Percentiles rank a stretch among this genome's conserved stretches.
Evolutionary conservation across 2,329 filamentous ascomycete genomes (phyloP).

Genomic region (Aspergillus fischeri): DNA sequence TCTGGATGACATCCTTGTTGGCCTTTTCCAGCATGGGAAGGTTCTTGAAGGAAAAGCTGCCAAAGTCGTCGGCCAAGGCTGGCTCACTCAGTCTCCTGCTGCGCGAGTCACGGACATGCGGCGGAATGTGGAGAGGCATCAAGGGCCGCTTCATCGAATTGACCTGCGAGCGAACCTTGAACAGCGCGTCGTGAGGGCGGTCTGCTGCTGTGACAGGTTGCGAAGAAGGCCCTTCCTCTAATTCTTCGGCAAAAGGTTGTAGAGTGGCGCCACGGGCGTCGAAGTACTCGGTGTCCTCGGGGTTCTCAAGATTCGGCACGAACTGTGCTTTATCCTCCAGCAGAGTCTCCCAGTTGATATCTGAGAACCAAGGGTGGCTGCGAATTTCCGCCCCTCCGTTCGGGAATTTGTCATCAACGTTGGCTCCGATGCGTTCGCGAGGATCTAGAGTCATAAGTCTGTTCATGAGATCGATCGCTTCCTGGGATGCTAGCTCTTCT

Average conservation of each 20-base stretch:
- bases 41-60: constrained; percentile 95
- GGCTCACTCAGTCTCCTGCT: constrained; percentile 88
- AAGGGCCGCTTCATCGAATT: constrained; percentile 84
- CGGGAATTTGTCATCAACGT: constrained; percentile 73
- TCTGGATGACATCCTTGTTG: constrained; percentile 98
- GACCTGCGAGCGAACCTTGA: constrained; percentile 80
- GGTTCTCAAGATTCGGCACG: constrained; percentile 85
- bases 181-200: constrained; percentile 89
- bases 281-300: constrained; percentile 97
- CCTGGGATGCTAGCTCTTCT: constrained; percentile 73
- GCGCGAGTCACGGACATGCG: constrained; percentile 88
- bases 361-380: constrained; percentile 81
- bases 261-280: constrained; percentile 86
- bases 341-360: constrained; percentile 82
- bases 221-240: constrained; percentile 81
- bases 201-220: constrained; percentile 70
- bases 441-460: constrained; percentile 83
- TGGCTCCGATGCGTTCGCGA: constrained; percentile 75
- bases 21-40: constrained; percentile 93
- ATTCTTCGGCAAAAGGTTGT: constrained; percentile 87
- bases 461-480: constrained; percentile 93
- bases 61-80: constrained; percentile 85
- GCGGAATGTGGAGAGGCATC: constrained; percentile 94
- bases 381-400: constrained; percentile 90
- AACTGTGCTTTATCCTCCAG: constrained; percentile 96